A percentile compares a stretch with the other conserved stretches of the same genome.
Conservation (phyloP, 345 rosid species). For the Cardiospermum halicacabum region DNA sequence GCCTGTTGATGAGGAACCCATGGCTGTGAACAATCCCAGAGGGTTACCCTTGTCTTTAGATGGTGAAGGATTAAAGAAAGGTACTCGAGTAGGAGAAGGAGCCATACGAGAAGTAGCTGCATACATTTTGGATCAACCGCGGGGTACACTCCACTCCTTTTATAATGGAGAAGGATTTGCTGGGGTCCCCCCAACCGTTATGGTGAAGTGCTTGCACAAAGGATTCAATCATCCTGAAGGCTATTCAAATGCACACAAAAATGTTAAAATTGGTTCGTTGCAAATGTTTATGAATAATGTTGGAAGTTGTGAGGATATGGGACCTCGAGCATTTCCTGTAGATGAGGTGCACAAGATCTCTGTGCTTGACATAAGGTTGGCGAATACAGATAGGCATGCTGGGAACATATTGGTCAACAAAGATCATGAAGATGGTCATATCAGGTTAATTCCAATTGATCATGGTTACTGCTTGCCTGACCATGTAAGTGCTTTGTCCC, state of each 20-base stretch:
- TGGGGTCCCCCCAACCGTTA: slow-evolving; percentile 79
- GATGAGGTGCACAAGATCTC: slow-evolving; percentile 86
- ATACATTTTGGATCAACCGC: slow-evolving; percentile 72
- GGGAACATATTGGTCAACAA: slow-evolving; percentile 78
- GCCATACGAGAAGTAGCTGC: slow-evolving; percentile 91
- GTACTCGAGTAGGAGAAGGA: slow-evolving; percentile 76
- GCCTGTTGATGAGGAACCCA: slow-evolving; percentile 87
- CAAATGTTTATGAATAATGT: slow-evolving; percentile 69
- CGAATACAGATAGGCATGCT: slow-evolving; percentile 89
- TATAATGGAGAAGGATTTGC: slow-evolving; percentile 55
- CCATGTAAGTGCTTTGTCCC: slow-evolving; percentile 39
- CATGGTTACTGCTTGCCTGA: slow-evolving; percentile 91
- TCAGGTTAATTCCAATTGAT: slow-evolving; percentile 72
- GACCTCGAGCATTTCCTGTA: slow-evolving; percentile 60
- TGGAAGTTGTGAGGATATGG: slow-evolving; percentile 94
- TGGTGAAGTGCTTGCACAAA: slow-evolving; percentile 76
- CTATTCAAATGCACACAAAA: slow-evolving; percentile 31
- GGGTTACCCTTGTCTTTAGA: slow-evolving; percentile 53
- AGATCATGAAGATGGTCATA: slow-evolving; percentile 35
- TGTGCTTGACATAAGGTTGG: slow-evolving; percentile 85
- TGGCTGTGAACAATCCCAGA: slow-evolving; percentile 76
- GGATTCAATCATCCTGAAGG: slow-evolving; percentile 67
- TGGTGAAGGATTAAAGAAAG: slow-evolving; percentile 89
- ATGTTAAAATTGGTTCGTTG: slow-evolving; percentile 70
- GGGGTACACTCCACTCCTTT: slow-evolving; percentile 30